Evolutionary conservation across 139 green algal genomes (phyloP).

Genomic region (Micractinium conductrix): DNA sequence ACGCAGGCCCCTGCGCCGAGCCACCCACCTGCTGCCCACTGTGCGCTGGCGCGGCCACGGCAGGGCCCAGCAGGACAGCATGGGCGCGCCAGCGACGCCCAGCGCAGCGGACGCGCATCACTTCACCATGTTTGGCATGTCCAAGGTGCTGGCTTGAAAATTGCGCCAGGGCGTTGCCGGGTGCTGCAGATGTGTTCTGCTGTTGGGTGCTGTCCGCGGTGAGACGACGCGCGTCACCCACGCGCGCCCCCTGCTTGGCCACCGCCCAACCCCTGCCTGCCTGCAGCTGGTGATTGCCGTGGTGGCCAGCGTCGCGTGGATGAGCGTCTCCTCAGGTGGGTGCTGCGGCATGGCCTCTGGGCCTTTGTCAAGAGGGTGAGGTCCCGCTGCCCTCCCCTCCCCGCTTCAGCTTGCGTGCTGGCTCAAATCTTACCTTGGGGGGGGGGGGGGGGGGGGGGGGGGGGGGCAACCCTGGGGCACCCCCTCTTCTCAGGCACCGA

Average conservation of each 20-base stretch:
- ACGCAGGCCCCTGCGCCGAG: neutral
- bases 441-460: too few relatives aligned
- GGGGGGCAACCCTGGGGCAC: too few relatives aligned
- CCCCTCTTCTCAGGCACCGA: too few relatives aligned
- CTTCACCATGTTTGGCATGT: conserved; percentile 16
- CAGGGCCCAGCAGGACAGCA: neutral
- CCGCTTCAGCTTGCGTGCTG: too few relatives aligned
- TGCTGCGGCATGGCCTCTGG: too few relatives aligned
- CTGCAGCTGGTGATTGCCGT: conserved; percentile 33
- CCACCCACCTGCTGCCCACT: neutral
- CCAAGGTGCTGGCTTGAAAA: neutral
- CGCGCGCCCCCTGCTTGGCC: neutral
- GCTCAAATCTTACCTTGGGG: too few relatives aligned
- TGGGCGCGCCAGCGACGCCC: neutral
- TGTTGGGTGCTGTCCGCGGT: neutral
- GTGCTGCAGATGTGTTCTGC: neutral
- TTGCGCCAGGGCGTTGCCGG: neutral
- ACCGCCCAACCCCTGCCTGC: neutral
- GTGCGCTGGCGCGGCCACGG: neutral
- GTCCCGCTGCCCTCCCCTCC: too few relatives aligned
- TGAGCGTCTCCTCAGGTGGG: conserved; percentile 67
- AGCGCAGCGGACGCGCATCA: conserved; percentile 1
- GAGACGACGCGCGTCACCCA: neutral
- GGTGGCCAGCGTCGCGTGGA: conserved; percentile 64
- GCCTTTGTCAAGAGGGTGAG: too few relatives aligned